A percentile compares a stretch with the other conserved stretches of the same genome.
These are phyloP conservation scores for Schrenkiella parvula DNA, from an alignment of 345 rosid genomes.

Conservation along the genomic window DNA sequence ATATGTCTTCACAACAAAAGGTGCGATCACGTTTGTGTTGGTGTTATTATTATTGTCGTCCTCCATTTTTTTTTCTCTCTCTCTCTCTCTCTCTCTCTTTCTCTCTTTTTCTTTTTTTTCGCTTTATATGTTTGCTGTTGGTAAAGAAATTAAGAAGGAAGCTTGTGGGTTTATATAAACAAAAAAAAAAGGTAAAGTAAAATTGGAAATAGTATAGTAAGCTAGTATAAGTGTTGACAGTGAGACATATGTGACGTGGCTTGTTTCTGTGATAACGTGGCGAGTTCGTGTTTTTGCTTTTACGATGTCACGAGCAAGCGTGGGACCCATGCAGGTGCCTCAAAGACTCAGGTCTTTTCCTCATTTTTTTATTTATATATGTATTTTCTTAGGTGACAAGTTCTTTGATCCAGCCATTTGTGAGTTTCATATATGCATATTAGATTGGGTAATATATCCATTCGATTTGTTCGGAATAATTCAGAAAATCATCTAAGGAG, in stretches of 20 bases:
- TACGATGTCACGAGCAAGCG: constrained; percentile 27
- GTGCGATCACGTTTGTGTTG: constrained; percentile 47
- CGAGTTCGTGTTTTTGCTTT: constrained; percentile 28
- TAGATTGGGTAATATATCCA: background rate
- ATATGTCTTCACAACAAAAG: constrained; percentile 83
- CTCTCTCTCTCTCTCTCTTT: background rate
- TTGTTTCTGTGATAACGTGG: constrained; percentile 33
- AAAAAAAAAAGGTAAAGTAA: background rate
- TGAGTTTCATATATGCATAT: constrained; percentile 35
- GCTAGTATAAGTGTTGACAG: constrained; percentile 27
- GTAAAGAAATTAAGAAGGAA: constrained; percentile 22
- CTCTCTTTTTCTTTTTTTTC: background rate
- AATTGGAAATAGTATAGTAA: background rate
- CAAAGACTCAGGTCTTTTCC: constrained; percentile 10
- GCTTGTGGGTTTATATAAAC: constrained; percentile 26
- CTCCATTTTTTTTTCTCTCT: constrained; percentile 41
- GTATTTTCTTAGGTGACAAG: constrained; percentile 31
- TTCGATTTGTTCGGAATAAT: background rate
- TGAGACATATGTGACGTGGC: constrained; percentile 27
- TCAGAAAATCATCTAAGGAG: background rate
- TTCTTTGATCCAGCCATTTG: constrained; percentile 10
- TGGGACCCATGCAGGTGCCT: constrained; percentile 41
- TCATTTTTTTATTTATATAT: constrained; percentile 26
- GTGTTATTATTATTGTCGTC: constrained; percentile 11
- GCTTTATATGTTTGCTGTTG: constrained; percentile 13